Evolutionary conservation across 345 rosid species (phyloP), one percentile per base, ranked within the genome.

Genomic region (Citrus unshiu): DNA sequence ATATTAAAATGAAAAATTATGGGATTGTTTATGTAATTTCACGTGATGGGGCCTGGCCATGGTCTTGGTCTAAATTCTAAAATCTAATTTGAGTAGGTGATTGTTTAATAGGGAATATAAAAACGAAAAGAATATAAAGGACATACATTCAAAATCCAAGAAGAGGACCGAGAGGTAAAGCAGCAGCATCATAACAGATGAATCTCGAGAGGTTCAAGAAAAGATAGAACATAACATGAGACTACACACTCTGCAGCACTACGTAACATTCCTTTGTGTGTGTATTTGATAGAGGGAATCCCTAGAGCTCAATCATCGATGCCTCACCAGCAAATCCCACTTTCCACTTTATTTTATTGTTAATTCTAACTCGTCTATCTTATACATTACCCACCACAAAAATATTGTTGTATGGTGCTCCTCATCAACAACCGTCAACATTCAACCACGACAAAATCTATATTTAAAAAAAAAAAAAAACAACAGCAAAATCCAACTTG

Each of bases 201-300:
- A 87, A 88, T 88, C 88, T 91, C 84, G 81, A 86, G 89, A 84
- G 82, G 85, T 87, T 88, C 96, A 84, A 92, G 88, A 87, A 67
- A 64, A 30, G 35, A 71, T 71, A 76, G 24, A 74, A 80, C 81
- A 83, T 30, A 70, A 67, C 76, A 77, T 70, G 74, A 78, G 79
- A 79, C 77, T 78, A 14, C 73, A 78, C 88, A 79, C 78, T 79
- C 81, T 86, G 75, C 85, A 82, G 83, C 86, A 82, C 90, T 78
- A 80, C 88, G 89, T 86, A 86, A 86, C 89, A 88, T 93, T 90
- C 93, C 88, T 87, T 83, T 87, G 86, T 46, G 51, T 46, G 51
- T 13, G 51, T 81, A 77, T 82, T 32, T 58, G 66, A 81, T 78
- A 80, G 90, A 89, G 89, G 85, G 90, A 91, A 91, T 91, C 91